Evolutionary conservation across 805 yeast genomes (phyloP).

Genomic region (Yarrowia osloensis): DNA sequence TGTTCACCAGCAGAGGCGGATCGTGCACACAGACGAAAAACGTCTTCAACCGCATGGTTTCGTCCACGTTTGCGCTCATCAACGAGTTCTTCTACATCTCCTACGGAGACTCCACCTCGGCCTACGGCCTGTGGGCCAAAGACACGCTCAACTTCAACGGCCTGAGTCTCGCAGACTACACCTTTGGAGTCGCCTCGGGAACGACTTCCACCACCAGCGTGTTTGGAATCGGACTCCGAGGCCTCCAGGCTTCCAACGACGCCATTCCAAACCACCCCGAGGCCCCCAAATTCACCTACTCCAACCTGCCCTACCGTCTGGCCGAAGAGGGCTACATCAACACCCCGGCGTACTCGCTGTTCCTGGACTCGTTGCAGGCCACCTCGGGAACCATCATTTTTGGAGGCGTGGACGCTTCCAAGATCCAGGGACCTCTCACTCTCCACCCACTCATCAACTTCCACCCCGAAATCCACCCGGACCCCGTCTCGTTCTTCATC

Average conservation of each 20-base stretch:
- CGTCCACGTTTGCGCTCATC: conserved; percentile 34
- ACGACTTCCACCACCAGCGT: conserved; percentile 41
- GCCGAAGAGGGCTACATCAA: conserved; percentile 45
- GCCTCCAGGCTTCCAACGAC: conserved; percentile 39
- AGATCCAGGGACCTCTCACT: conserved; percentile 42
- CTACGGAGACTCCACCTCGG: conserved; percentile 47
- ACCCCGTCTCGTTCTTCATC: conserved; percentile 10
- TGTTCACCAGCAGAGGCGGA: conserved; percentile 3
- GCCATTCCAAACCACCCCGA: conserved; percentile 27
- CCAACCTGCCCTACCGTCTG: conserved; percentile 38
- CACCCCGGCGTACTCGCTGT: conserved; percentile 49
- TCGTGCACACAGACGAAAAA: neutral
- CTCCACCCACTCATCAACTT: conserved; percentile 41
- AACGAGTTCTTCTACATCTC: conserved; percentile 34
- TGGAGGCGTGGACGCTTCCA: conserved; percentile 48
- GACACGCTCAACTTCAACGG: conserved; percentile 56
- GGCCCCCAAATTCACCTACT: conserved; percentile 31
- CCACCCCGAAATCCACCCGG: neutral
- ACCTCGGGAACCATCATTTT: conserved; percentile 44
- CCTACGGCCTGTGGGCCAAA: conserved; percentile 54
- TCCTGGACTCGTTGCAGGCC: conserved; percentile 41
- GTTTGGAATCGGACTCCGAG: conserved; percentile 44
- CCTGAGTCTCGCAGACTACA: conserved; percentile 50
- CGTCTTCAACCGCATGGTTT: conserved; percentile 20
- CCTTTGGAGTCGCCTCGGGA: conserved; percentile 56